Evolutionary conservation across 2,329 filamentous ascomycete genomes (phyloP).

Genomic region (Diaporthe eres): DNA sequence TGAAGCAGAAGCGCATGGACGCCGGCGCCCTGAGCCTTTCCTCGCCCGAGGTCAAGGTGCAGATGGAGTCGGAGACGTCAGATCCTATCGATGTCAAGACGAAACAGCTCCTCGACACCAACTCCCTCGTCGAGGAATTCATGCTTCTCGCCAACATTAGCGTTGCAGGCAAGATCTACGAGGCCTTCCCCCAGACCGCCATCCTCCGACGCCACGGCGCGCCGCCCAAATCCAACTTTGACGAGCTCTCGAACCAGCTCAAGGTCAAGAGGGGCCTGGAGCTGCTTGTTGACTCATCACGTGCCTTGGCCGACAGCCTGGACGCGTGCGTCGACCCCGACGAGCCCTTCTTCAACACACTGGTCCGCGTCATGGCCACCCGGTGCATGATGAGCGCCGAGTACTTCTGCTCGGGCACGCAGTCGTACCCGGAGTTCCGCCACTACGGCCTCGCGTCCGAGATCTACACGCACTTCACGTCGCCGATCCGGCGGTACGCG

Average conservation of each 20-base stretch:
- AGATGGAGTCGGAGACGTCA: slow-evolving; percentile 94
- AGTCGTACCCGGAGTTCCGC: slow-evolving; percentile 93
- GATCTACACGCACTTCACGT: slow-evolving; percentile 99
- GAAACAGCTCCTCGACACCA: slow-evolving; percentile 93
- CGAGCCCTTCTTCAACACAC: slow-evolving; percentile 98
- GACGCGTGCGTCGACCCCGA: slow-evolving; percentile 84
- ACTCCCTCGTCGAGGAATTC: slow-evolving; percentile 98
- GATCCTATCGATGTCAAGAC: slow-evolving; percentile 97
- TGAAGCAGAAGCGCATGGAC: slow-evolving; percentile 96
- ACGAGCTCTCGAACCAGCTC: slow-evolving; percentile 92
- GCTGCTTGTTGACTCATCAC: slow-evolving; percentile 86
- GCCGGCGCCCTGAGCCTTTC: slow-evolving; percentile 95
- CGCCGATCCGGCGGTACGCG: slow-evolving; percentile 96
- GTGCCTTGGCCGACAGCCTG: slow-evolving; percentile 92
- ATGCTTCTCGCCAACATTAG: slow-evolving; percentile 99
- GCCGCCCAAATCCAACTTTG: slow-evolving; percentile 96
- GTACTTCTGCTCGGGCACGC: slow-evolving; percentile 96
- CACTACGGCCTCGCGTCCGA: slow-evolving; percentile 97
- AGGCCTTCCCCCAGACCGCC: slow-evolving; percentile 94
- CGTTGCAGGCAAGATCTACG: slow-evolving; percentile 91
- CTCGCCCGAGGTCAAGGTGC: slow-evolving; percentile 97
- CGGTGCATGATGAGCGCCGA: slow-evolving; percentile 99
- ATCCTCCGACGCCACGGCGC: slow-evolving; percentile 92
- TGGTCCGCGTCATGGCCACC: slow-evolving; percentile 96
- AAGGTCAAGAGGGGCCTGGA: slow-evolving; percentile 87